phyloP scores from a whole-genome alignment of 108 stramenopile genomes.

The Skeletonema costatum region DNA sequence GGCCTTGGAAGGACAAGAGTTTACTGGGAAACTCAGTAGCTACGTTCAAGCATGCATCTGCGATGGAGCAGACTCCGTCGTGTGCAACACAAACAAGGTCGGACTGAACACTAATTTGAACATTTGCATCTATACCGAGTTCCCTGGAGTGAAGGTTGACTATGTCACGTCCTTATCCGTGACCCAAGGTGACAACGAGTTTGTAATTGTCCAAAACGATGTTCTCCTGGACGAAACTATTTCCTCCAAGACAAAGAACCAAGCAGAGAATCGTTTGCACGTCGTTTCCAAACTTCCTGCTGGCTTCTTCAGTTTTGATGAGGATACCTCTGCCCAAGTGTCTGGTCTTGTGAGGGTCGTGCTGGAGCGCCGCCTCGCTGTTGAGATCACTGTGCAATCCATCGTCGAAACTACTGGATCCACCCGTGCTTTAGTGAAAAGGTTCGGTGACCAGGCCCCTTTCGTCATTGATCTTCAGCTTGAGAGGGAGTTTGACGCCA shows the following conservation, averaged over 20 bases:
- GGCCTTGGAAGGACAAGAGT: too few relatives aligned
- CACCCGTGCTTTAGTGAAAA: not conserved
- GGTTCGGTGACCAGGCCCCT: not conserved
- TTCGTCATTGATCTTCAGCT: not conserved
- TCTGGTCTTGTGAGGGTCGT: not conserved
- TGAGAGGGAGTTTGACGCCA: not conserved
- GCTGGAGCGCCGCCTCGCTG: conserved; percentile 7
- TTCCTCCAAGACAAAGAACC: not conserved
- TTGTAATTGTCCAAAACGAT: not conserved
- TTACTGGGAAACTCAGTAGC: not conserved
- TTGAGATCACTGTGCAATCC: not conserved
- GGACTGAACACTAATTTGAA: conserved; percentile 12
- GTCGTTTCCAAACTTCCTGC: conserved; percentile 7
- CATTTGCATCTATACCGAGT: conserved; percentile 18
- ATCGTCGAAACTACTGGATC: not conserved
- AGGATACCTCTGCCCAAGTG: not conserved
- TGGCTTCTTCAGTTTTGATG: not conserved
- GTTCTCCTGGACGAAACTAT: not conserved
- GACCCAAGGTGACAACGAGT: conserved; percentile 14
- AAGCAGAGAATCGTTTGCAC: not conserved
- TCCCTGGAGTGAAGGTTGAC: conserved; percentile 15
- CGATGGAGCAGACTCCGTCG: conserved; percentile 7
- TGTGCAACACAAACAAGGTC: conserved; percentile 15
- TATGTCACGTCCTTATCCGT: conserved; percentile 2
- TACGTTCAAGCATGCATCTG: conserved; percentile 43